Percentiles rank a stretch among this genome's conserved stretches.
Conservation (phyloP, 73 alveolate genomes). For the Tetrahymena thermophila region DNA sequence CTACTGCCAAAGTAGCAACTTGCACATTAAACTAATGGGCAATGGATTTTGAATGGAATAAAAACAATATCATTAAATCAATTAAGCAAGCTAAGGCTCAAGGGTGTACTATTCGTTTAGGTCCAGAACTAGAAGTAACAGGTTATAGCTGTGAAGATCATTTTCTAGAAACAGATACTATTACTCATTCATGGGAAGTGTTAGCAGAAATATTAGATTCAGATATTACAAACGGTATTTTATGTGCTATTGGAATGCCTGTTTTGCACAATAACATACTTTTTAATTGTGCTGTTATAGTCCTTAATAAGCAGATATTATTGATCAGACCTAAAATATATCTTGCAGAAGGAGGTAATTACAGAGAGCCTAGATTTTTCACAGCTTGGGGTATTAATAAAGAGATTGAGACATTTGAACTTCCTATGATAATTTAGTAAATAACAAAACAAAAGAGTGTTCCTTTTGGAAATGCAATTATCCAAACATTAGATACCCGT, state of each 20-base stretch:
- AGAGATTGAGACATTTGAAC: constrained; percentile 46
- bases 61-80: constrained; percentile 58
- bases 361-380: constrained; percentile 87
- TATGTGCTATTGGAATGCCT: constrained; percentile 90
- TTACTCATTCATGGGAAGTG: constrained; percentile 82
- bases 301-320: constrained; percentile 54
- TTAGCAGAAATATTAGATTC: constrained; percentile 62
- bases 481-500: constrained; percentile 53
- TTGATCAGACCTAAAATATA: constrained; percentile 83
- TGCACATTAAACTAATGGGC: constrained; percentile 41
- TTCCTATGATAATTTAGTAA: constrained; percentile 40
- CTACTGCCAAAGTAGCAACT: constrained; percentile 26
- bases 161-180: constrained; percentile 87
- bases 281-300: constrained; percentile 79
- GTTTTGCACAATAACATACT: constrained; percentile 66
- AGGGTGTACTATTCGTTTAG: constrained; percentile 51
- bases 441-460: constrained; percentile 43
- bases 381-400: constrained; percentile 76
- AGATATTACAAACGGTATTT: constrained; percentile 51
- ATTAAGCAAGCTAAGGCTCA: constrained; percentile 55
- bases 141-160: constrained; percentile 92
- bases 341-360: constrained; percentile 83
- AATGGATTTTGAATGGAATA: constrained; percentile 72
- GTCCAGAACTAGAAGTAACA: constrained; percentile 81
- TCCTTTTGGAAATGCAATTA: constrained; percentile 63